Evolutionary conservation across 129 eudicot genomes (phyloP), one percentile per base, ranked within the genome.

Genomic region (Ambrosia trifida): DNA sequence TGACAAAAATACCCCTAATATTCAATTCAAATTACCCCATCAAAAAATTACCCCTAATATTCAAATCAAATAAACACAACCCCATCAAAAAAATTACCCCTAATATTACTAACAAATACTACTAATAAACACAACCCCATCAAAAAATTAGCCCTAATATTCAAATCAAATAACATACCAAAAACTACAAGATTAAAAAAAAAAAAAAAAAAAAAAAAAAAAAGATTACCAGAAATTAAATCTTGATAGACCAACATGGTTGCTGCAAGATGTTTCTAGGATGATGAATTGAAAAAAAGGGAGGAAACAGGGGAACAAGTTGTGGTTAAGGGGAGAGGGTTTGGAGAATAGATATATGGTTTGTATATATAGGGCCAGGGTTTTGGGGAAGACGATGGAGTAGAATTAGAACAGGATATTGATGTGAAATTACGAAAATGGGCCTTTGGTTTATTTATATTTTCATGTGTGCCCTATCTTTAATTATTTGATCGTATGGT

Each of bases 161-260:
- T 30, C 4, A 5, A 73, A 73, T 61, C 38, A 44, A 51, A 51
- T 11, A 40, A 61, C 4, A 32, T 11, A 57, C 19, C 31, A 17
- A 7, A 11, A 4, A 68, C 2, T 28, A 40, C 14, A 16, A 16
- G 12, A 18, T 17, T 2, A 19, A 46, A 7, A 2, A 32, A 28
- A 32, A 61, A 11, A 3, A 32, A 28, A 40, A 61, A 20, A 13
- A 19, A 11, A 4, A 19, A 24, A 40, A 61, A 7, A 2, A 32
- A 28, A 41, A 61, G 41, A 13, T 32, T 86, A 87, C 88, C 92
- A 41, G 85, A 62, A 49, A 83, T 62, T 47, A 87, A 76, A 71
- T 87, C 92, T 62, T 83, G 89, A 62, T 87, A 83, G 44, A 87
- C 86, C 86, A 87, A 79, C 92, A 87, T 87, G 84, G 11, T 78